Evolutionary conservation across 73 alveolate species (phyloP).

Genomic region (Paramecium tetraurelia): DNA sequence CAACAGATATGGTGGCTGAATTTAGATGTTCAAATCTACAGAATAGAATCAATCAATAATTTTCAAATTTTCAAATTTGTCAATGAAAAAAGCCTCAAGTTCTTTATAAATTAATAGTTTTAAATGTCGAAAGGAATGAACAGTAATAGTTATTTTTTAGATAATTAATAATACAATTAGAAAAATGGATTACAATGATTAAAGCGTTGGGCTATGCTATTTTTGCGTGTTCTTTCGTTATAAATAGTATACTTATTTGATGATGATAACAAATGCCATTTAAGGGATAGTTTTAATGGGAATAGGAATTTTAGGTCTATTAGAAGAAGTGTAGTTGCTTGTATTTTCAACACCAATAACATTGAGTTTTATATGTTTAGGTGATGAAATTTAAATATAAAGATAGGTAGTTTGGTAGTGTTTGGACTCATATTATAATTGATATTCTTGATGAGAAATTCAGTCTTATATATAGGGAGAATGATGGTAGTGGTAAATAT

Average conservation of each 20-base stretch:
- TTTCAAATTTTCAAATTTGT: too few relatives aligned
- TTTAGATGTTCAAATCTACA: not conserved
- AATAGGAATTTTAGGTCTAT: not conserved
- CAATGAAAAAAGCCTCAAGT: not conserved
- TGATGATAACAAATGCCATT: not conserved
- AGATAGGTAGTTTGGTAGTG: not conserved
- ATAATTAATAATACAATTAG: not conserved
- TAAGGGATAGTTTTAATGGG: not conserved
- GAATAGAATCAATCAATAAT: not conserved
- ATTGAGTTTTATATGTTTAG: not conserved
- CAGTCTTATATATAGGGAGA: not conserved
- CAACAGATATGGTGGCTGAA: not conserved
- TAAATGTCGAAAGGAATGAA: not conserved
- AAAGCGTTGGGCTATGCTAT: not conserved
- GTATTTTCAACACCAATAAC: not conserved
- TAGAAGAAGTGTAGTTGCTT: not conserved
- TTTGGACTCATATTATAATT: not conserved
- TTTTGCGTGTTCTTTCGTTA: not conserved
- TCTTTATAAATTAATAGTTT: too few relatives aligned
- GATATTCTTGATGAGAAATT: not conserved
- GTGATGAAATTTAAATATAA: not conserved
- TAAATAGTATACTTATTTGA: not conserved
- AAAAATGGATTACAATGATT: not conserved
- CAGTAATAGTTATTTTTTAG: not conserved
- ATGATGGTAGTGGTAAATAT: not conserved